phyloP scores from a whole-genome alignment of 768 basidiomycete genomes.

The Agrocybe pediades region DNA sequence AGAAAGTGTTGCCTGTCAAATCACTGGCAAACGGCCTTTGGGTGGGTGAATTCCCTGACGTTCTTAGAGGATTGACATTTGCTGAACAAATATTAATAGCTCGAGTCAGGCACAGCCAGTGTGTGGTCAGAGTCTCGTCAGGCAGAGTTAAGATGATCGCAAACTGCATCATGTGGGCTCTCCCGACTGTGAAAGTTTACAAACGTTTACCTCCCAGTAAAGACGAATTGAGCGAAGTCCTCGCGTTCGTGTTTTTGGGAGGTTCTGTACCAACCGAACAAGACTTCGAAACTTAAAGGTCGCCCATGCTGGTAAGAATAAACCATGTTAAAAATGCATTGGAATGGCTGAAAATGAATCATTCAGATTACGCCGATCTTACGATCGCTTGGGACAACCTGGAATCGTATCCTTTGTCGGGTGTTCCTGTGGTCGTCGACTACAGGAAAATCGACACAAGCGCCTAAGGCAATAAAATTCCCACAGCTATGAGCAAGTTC shows the following conservation, averaged over 20 bases:
- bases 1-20: constrained; percentile 19
- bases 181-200: constrained; percentile 33
- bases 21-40: constrained; percentile 36
- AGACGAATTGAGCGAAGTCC: constrained; percentile 28
- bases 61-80: constrained; percentile 25
- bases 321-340: constrained; percentile 27
- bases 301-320: constrained; percentile 23
- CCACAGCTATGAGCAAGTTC: constrained; percentile 24
- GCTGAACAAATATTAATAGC: constrained; percentile 27
- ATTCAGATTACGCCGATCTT: constrained; percentile 32
- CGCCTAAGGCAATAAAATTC: constrained; percentile 20
- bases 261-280: constrained; percentile 6
- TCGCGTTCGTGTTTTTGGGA: constrained; percentile 15
- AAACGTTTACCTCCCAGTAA: constrained; percentile 28
- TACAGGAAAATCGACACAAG: constrained; percentile 11
- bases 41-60: constrained; percentile 33
- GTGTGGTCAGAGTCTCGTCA: constrained; percentile 27
- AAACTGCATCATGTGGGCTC: constrained; percentile 33
- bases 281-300: constrained; percentile 15
- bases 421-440: constrained; percentile 25
- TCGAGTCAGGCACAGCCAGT: constrained; percentile 26
- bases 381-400: constrained; percentile 28
- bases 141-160: constrained; percentile 34
- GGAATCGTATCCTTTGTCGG: constrained; percentile 20
- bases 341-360: constrained; percentile 38